Evolutionary conservation across 2,329 filamentous ascomycete genomes (phyloP), one percentile per base, ranked within the genome.

Genomic region (Onygenales sp.): DNA sequence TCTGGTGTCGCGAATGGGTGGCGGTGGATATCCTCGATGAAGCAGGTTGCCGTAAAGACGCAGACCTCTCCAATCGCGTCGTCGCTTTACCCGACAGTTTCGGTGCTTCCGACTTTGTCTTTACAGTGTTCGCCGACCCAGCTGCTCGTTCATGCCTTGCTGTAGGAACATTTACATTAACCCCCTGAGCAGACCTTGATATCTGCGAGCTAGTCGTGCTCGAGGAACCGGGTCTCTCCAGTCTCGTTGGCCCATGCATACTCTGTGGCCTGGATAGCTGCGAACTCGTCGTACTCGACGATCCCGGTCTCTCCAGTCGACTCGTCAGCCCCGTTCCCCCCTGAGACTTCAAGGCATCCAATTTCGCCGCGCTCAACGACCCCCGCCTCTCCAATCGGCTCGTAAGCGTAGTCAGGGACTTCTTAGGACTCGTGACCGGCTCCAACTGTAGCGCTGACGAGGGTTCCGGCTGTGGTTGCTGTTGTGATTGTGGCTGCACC

Each of bases 41-140:
- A 17, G 56, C 55, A n/a, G 65, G 65, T 52, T 72, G 69, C 56
- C 65, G 61, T 42, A 72, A 51, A 10, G 70, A 72, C 6, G 66
- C 61, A 2, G 70, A 72, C 49, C 70, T 62, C 17, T 56, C 55
- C 17, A 66, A 63, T 17, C 68, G 67, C 6, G 65, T 58, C 2
- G 42, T 36, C n/a, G 36, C 49, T 45, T 43, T 51, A 21, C 58
- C 51, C 9, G 57, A 57, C 36, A 59, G 52, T 6, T 58, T 55
- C n/a, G 61, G 34, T 17, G 57, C 44, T 52, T 62, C 62, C 9
- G 58, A 48, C n/a, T 56, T 57, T 6, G 58, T 54, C 17, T 62
- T 27, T 27, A 27, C 10, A 2, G 6, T 27, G 34, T 31, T 31
- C 17, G 14, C 46, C 6, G 46, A 40, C 11, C 46, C 46, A 31